Base-by-base conservation (phyloP, 1,284 basidiomycete species). In the Heterobasidion occidentale region DNA sequence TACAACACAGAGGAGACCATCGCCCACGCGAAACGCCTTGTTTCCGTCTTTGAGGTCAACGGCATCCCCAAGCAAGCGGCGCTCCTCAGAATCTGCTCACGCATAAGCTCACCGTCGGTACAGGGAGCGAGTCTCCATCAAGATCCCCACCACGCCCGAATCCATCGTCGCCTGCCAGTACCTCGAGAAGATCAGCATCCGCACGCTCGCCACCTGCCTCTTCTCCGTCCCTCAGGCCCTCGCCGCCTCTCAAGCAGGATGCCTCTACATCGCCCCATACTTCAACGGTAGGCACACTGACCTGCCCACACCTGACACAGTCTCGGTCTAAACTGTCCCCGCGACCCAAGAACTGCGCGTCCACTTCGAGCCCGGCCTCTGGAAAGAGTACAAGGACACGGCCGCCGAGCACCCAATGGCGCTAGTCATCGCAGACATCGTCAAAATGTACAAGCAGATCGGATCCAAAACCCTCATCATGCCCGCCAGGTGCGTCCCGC, bases 121-220 rank as follows among this genome's bases (percentile, higher is more conserved):
- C 56, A 78, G 76, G 54, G 67, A 70, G 12, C 70, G 77, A 6
- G 75, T 79, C 4, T 78, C 76, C 62, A 77, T 80, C 66, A 80
- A 80, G 61, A 79, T 79, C 42, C 78, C 77, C 9, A 69, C 73
- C 7, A 78, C 77, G 0, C 74, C 77, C 1, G 73, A 77, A 62
- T 73, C 73, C 2, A 63, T 77, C 51, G 51, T 78, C 7, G 77
- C 78, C 0, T 79, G 77, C 61, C 68, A 70, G 36, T 60, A 71
- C 34, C 70, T 79, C 36, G 67, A 72, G 53, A 65, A 68, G 46
- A 60, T 63, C 35, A 74, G 74, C 12, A 77, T 79, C 44, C 68
- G 75, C 55, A 79, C 77, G 0, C 72, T 79, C 9, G 76, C 70
- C 12, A 79, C 78, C 0, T 75, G 73, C 62, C 61, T 79, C 15